A percentile compares a stretch with the other conserved stretches of the same genome.
Evolutionary conservation across 2,329 filamentous ascomycete genomes (phyloP).

Genomic region (Hypoxylon sp.): DNA sequence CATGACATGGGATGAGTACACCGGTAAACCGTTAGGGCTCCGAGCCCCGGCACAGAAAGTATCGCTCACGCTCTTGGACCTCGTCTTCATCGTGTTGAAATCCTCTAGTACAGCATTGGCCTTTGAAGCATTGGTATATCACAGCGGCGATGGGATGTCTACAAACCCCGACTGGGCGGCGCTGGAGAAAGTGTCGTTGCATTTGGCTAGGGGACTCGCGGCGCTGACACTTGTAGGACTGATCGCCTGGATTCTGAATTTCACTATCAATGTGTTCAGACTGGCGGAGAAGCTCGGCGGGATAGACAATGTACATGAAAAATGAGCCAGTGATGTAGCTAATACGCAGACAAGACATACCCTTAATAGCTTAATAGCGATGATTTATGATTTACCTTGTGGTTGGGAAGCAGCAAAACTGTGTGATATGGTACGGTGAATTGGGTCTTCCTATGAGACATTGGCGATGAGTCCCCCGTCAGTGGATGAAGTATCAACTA

Average conservation of each 20-base stretch:
- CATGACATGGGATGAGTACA: constrained; percentile 97
- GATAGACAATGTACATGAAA: constrained; percentile 60
- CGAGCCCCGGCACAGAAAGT: constrained; percentile 88
- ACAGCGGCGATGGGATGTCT: constrained; percentile 54
- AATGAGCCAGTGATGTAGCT: constrained; percentile 39
- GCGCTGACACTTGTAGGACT: constrained; percentile 84
- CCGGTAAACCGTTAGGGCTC: constrained; percentile 89
- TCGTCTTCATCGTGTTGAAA: constrained; percentile 98
- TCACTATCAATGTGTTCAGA: constrained; percentile 85
- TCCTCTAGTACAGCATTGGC: constrained; percentile 91
- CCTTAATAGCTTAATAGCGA: constrained; percentile 13
- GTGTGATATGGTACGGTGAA: background rate
- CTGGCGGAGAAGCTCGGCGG: constrained; percentile 72
- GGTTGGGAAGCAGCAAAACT: background rate
- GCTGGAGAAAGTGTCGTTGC: constrained; percentile 68
- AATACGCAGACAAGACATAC: constrained; percentile 38
- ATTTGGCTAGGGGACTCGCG: constrained; percentile 76
- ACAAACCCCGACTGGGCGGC: constrained; percentile 50
- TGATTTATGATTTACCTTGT: constrained; percentile 1
- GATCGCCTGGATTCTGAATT: constrained; percentile 90
- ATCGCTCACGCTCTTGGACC: constrained; percentile 87
- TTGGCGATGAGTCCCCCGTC: background rate
- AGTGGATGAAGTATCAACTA: too few species aligned
- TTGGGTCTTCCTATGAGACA: too few species aligned
- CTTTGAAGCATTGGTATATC: constrained; percentile 82